Evolutionary conservation across 2,329 filamentous ascomycete species (phyloP), one percentile per base, ranked within the genome.

Genomic region (Epichloe coenophiala): DNA sequence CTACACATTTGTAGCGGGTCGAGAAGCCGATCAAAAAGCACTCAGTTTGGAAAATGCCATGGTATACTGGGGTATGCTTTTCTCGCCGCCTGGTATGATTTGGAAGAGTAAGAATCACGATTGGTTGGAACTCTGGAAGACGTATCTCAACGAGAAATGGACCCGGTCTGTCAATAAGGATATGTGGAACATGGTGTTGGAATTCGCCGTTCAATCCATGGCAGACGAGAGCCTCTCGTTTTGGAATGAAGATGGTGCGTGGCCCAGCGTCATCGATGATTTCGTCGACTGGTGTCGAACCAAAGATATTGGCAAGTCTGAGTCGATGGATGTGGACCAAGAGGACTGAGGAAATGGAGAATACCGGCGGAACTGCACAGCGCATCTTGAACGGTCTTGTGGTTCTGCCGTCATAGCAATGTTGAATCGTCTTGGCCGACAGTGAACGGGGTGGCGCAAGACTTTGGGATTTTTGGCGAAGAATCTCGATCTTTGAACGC

Each of bases 151-250:
- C 43, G 74, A 75, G 43, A 83, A 84, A 52, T 90, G 85, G 76
- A 89, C 84, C 54, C 84, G 87, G 60, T 88, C 84, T 3, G 86
- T 97, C 53, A 96, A 91, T 67, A 88, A 84, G 66, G 93, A 98
- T 68, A 83, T 96, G 78, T 98, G 93, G 93, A 91, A 94, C 65
- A 89, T 95, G 77, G 84, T 85, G 8, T 79, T 91, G 51, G 85
- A 88, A 60, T 95, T 98, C 61, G 86, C 87, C 53, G 68, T 79
- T 54, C 88, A 89, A 73, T 83, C 79, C 13, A 69, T 83, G 50
- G 72, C 81, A 37, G 88, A 95, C 59, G 88, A 94, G 63, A 75
- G 71, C 0, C 71, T 96, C 60, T 71, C 75, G 5, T 97, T 93
- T 73, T 96, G 88, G 86, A 87, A 71, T 60, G 83, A 91, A 63